These are phyloP conservation scores for Waitea zeae DNA, from an alignment of 1,284 basidiomycete genomes.

Conservation along the genomic window DNA sequence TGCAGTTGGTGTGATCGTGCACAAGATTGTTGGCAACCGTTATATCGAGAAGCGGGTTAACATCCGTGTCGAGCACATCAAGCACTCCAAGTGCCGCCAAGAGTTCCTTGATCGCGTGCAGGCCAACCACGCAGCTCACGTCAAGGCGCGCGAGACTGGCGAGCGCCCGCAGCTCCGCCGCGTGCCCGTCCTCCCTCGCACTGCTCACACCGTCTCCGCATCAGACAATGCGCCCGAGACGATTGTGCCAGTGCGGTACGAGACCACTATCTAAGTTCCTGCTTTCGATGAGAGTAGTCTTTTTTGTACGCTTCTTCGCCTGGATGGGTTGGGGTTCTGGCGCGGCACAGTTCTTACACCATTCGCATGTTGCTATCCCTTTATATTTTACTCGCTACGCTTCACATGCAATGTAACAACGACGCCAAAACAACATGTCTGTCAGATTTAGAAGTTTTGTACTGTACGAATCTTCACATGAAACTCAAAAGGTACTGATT, in stretches of 20 bases:
- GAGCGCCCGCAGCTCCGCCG: slow-evolving; percentile 82
- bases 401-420: too few species aligned
- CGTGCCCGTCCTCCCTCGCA: slow-evolving; percentile 72
- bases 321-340: too few species aligned
- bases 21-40: slow-evolving; percentile 98
- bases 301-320: slow-evolving; percentile 4
- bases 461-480: too few species aligned
- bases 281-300: not conserved
- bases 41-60: slow-evolving; percentile 99
- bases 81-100: slow-evolving; percentile 96
- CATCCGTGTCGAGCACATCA: slow-evolving; percentile 95
- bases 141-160: slow-evolving; percentile 76
- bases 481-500: too few species aligned
- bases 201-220: slow-evolving; percentile 61
- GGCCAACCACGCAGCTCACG: slow-evolving; percentile 78
- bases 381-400: too few species aligned
- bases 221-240: slow-evolving; percentile 82
- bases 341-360: too few species aligned
- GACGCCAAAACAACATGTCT: too few species aligned
- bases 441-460: too few species aligned
- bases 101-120: slow-evolving; percentile 97
- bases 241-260: slow-evolving; percentile 80
- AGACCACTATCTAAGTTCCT: slow-evolving; percentile 67
- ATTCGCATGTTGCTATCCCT: too few species aligned
- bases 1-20: slow-evolving; percentile 91